Conservation (phyloP, 805 yeast species). For the Babjeviella inositovora region DNA sequence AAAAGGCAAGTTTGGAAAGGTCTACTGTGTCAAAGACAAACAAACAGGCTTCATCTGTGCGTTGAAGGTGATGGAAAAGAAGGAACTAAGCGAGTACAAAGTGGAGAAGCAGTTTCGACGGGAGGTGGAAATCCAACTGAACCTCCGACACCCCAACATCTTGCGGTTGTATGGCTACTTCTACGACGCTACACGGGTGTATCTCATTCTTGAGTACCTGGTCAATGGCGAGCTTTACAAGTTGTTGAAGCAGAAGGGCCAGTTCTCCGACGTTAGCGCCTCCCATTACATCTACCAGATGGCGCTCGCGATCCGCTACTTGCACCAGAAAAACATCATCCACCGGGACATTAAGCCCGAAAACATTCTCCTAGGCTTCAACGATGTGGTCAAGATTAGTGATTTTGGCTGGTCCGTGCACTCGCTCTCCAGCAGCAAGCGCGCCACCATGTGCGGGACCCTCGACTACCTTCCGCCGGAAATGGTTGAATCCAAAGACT, state of each 20-base stretch:
- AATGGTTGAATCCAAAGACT: slow-evolving; percentile 72
- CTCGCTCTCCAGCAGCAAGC: slow-evolving; percentile 26
- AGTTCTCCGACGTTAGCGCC: slow-evolving; percentile 62
- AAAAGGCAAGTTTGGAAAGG: slow-evolving; percentile 87
- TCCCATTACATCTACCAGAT: slow-evolving; percentile 72
- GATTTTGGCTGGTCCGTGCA: slow-evolving; percentile 96
- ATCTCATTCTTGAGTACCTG: slow-evolving; percentile 72
- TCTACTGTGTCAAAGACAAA: slow-evolving; percentile 74
- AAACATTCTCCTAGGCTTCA: slow-evolving; percentile 63
- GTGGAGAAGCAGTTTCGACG: slow-evolving; percentile 78
- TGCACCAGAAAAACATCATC: slow-evolving; percentile 68
- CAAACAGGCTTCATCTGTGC: slow-evolving; percentile 74
- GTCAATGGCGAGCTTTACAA: slow-evolving; percentile 79
- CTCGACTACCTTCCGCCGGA: slow-evolving; percentile 92
- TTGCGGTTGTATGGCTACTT: slow-evolving; percentile 77
- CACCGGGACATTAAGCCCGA: slow-evolving; percentile 95
- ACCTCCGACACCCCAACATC: slow-evolving; percentile 64
- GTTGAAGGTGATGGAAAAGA: slow-evolving; percentile 77
- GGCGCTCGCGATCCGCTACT: slow-evolving; percentile 60
- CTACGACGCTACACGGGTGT: slow-evolving; percentile 67
- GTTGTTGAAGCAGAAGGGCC: slow-evolving; percentile 42
- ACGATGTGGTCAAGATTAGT: slow-evolving; percentile 67
- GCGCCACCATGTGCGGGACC: slow-evolving; percentile 89
- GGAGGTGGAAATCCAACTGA: slow-evolving; percentile 83
- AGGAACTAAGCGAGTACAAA: slow-evolving; percentile 56